These are phyloP conservation scores for Juncus inflexus DNA, from an alignment of 176 grass and related monocot species.

Conservation along the genomic window DNA sequence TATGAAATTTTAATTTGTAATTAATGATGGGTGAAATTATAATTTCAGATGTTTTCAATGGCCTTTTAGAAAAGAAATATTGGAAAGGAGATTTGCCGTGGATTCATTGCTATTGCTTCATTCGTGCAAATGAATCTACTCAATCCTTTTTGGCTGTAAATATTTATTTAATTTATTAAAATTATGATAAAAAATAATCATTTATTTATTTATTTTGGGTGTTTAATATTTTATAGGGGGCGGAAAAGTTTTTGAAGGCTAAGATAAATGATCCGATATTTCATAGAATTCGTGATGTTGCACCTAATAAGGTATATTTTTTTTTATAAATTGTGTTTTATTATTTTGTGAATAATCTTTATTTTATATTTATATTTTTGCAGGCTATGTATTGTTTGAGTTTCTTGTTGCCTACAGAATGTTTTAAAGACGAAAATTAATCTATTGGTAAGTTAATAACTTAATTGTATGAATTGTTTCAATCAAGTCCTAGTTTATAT, in stretches of 20 bases:
- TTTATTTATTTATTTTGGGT: conserved; percentile 8
- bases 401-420: conserved; percentile 63
- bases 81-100: conserved; percentile 77
- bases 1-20: background rate
- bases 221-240: conserved; percentile 45
- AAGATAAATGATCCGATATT: conserved; percentile 67
- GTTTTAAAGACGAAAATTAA: conserved; percentile 10
- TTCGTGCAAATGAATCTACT: conserved; percentile 73
- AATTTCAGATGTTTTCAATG: conserved; percentile 54
- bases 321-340: conserved; percentile 10
- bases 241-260: conserved; percentile 58
- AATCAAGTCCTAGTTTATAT: background rate
- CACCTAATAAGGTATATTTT: conserved; percentile 84
- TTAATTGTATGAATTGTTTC: conserved; percentile 1
- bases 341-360: background rate
- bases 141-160: conserved; percentile 66
- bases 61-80: conserved; percentile 61
- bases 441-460: background rate
- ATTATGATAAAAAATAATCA: conserved; percentile 8
- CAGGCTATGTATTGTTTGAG: conserved; percentile 96
- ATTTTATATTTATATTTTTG: conserved; percentile 27
- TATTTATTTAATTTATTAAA: background rate
- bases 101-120: conserved; percentile 95
- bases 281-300: conserved; percentile 82
- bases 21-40: background rate